phyloP scores from a whole-genome alignment of 2,329 filamentous ascomycete genomes.

The Mycosphaerella sp. region DNA sequence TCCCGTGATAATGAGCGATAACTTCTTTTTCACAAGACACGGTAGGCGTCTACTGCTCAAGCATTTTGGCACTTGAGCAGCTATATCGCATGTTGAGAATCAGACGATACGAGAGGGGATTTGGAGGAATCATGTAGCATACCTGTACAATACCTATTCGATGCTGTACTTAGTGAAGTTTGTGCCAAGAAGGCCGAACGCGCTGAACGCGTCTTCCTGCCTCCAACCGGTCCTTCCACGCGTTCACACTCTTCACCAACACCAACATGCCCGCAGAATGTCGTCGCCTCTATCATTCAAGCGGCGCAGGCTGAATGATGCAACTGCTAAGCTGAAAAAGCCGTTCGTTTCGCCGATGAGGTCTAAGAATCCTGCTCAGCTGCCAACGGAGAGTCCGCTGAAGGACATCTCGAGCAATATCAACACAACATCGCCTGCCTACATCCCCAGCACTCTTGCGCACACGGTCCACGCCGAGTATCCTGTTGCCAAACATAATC shows the following conservation, averaged over 20 bases:
- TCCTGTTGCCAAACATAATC: not conserved
- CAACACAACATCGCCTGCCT: slow-evolving; percentile 15
- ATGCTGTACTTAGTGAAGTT: too few species aligned
- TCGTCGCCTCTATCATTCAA: slow-evolving; percentile 39
- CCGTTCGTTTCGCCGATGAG: slow-evolving; percentile 67
- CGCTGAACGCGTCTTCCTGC: not conserved
- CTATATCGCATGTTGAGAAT: not conserved
- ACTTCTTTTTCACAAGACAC: not conserved
- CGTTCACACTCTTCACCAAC: too few species aligned
- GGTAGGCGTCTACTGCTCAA: slow-evolving; percentile 1
- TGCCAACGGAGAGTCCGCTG: slow-evolving; percentile 15
- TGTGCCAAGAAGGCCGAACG: not conserved
- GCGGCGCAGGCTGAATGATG: slow-evolving; percentile 56
- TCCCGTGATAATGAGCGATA: not conserved
- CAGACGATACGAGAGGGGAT: not conserved
- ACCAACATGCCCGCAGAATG: slow-evolving; percentile 8
- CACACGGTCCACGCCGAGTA: slow-evolving; percentile 22
- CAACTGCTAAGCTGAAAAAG: slow-evolving; percentile 55
- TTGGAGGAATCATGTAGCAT: not conserved
- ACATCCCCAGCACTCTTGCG: slow-evolving; percentile 29
- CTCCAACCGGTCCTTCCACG: not conserved
- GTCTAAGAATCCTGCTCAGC: slow-evolving; percentile 33
- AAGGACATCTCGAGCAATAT: slow-evolving; percentile 14
- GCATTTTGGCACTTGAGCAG: slow-evolving; percentile 7
- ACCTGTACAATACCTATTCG: not conserved